A percentile compares a stretch with the other conserved stretches of the same genome.
Evolutionary conservation across 1,139 yeast species (phyloP).

Genomic region (Saccharomyces hybrid): DNA sequence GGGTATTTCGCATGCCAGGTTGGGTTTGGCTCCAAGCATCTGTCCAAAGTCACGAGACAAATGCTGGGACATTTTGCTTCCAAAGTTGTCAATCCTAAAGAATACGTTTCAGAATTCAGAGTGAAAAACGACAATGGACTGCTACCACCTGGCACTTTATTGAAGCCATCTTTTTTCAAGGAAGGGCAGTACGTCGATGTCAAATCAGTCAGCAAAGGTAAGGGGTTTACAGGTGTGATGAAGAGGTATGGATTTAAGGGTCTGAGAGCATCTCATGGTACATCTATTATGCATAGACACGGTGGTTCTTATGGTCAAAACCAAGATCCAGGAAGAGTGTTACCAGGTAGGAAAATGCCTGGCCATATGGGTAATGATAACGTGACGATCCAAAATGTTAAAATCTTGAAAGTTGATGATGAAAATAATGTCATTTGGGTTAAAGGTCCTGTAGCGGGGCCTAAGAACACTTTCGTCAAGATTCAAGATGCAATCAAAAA

Average conservation of each 20-base stretch:
- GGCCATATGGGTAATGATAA: conserved; percentile 86
- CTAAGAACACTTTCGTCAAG: conserved; percentile 66
- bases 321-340: conserved; percentile 90
- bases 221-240: conserved; percentile 98
- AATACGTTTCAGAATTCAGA: conserved; percentile 66
- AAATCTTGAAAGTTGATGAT: conserved; percentile 72
- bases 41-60: conserved; percentile 54
- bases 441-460: conserved; percentile 90
- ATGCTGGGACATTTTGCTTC: conserved; percentile 72
- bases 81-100: conserved; percentile 82
- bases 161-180: conserved; percentile 77
- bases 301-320: conserved; percentile 97
- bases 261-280: conserved; percentile 93
- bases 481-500: conserved; percentile 68
- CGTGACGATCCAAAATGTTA: conserved; percentile 68
- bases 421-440: conserved; percentile 75
- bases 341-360: conserved; percentile 97
- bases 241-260: conserved; percentile 91
- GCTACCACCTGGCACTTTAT: conserved; percentile 68
- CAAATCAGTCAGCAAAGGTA: conserved; percentile 77
- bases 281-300: conserved; percentile 84
- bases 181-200: conserved; percentile 81
- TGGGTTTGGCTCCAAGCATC: conserved; percentile 68
- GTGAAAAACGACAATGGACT: conserved; percentile 59
- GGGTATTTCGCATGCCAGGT: conserved; percentile 84